phyloP scores from a whole-genome alignment of 176 grass and related monocot genomes.

The Musa troglodytarum region DNA sequence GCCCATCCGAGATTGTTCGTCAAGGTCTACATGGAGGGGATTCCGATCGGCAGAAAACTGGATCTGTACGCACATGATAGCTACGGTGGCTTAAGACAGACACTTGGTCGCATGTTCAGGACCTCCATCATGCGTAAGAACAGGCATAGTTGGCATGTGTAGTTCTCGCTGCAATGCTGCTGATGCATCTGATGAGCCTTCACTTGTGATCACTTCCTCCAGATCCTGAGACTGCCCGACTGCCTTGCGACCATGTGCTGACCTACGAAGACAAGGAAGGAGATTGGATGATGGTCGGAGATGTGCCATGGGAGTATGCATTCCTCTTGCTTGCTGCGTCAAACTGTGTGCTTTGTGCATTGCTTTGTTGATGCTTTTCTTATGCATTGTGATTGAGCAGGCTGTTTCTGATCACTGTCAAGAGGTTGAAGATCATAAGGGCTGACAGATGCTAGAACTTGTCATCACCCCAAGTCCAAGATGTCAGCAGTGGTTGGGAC shows the following conservation, averaged over 20 bases:
- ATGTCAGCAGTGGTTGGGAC: not conserved
- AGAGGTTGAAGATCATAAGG: constrained; percentile 54
- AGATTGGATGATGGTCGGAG: constrained; percentile 81
- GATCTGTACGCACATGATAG: constrained; percentile 34
- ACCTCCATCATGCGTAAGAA: constrained; percentile 49
- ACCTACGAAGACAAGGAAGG: constrained; percentile 58
- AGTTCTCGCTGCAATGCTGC: no score
- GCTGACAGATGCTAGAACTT: constrained; percentile 30
- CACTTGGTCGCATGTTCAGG: constrained; percentile 53
- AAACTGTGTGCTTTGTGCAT: not conserved
- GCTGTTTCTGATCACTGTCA: constrained; percentile 51
- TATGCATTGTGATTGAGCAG: constrained; percentile 14
- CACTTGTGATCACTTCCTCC: not conserved
- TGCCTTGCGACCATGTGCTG: constrained; percentile 34
- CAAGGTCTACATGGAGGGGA: constrained; percentile 68
- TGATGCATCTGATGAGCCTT: no score
- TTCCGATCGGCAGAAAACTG: constrained; percentile 60
- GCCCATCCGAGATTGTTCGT: constrained; percentile 26
- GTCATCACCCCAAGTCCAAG: not conserved
- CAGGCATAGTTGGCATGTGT: no score
- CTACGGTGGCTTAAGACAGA: constrained; percentile 34
- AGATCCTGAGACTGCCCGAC: constrained; percentile 35
- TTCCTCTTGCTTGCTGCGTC: not conserved
- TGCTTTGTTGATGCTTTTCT: not conserved
- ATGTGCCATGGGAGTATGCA: constrained; percentile 64